Base-by-base conservation (phyloP, 495 filamentous ascomycete genomes). In the Cercophora scortea region DNA sequence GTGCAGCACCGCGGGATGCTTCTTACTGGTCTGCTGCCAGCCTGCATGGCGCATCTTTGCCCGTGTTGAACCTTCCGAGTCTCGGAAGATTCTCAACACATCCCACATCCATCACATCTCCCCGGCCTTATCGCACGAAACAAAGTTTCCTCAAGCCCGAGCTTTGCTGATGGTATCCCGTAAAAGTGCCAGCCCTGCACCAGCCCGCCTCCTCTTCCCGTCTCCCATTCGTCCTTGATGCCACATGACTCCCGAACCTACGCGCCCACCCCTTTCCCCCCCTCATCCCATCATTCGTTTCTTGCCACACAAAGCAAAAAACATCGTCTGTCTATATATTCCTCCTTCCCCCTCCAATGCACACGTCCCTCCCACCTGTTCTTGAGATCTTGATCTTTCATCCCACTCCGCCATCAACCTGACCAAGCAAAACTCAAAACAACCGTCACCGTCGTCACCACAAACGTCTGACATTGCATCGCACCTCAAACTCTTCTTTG, bases 1-100 rank as follows among this genome's bases (percentile, higher is more conserved):
- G 45, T 49, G 52, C 56, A 53, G 51, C 50, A 39, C 39, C 36
- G 16, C 17, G 36, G 25, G 25, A 25, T 5, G 25, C 40, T 42
- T n/a, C 40, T 25, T 25, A 25, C 25, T 25, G 25, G 25, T 25
- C 25, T 25, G 25, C 25, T 25, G 25, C 25, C 25, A 25, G 25
- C 25, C 25, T 25, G 25, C 25, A 25, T 25, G 25, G 2, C 5
- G 25, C 25, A 25, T 5, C 25, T 2, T 25, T 25, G 25, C 25
- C 25, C 25, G 25, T 25, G 25, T 25, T 25, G 25, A 25, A 25
- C 25, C 25, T 25, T 25, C 25, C 25, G 25, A 25, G 25, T 25
- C 25, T 25, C 25, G 25, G 25, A 25, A 25, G 25, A 25, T 25
- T 25, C 25, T 25, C 25, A 25, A 25, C 25, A 25, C 25, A 25